Evolutionary conservation across 768 basidiomycete genomes (phyloP).

Genomic region (Amanita exitialis): DNA sequence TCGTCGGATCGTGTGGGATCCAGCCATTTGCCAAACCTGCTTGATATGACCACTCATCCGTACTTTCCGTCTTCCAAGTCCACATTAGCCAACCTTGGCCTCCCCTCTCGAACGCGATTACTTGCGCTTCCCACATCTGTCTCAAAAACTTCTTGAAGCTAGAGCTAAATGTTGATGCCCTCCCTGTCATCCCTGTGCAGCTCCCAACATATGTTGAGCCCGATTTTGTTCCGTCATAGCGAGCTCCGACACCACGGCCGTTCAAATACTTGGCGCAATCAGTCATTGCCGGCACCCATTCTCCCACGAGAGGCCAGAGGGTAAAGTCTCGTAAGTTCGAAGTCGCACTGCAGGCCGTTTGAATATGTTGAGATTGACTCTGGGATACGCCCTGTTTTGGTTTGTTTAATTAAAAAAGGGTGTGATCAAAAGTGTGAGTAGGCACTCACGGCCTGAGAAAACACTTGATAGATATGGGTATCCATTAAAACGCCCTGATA

Average conservation of each 20-base stretch:
- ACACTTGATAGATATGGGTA: slow-evolving; percentile 74
- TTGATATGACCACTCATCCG: slow-evolving; percentile 88
- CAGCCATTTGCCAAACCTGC: slow-evolving; percentile 72
- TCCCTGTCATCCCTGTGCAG: slow-evolving; percentile 66
- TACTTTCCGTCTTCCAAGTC: slow-evolving; percentile 78
- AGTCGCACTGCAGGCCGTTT: slow-evolving; percentile 41
- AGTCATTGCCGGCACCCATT: slow-evolving; percentile 74
- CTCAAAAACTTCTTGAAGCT: slow-evolving; percentile 77
- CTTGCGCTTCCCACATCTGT: slow-evolving; percentile 80
- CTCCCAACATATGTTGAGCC: slow-evolving; percentile 65
- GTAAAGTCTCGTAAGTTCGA: slow-evolving; percentile 39
- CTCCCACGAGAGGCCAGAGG: slow-evolving; percentile 80
- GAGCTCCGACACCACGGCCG: slow-evolving; percentile 62
- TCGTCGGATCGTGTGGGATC: slow-evolving; percentile 60
- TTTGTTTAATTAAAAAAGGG: not conserved
- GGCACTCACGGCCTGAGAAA: slow-evolving; percentile 41
- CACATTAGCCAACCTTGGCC: slow-evolving; percentile 70
- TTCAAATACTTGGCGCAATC: slow-evolving; percentile 81
- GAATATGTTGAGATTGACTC: slow-evolving; percentile 45
- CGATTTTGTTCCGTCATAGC: slow-evolving; percentile 52
- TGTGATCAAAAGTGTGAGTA: slow-evolving; percentile 1
- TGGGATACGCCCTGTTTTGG: slow-evolving; percentile 4
- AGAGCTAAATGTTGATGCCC: slow-evolving; percentile 61
- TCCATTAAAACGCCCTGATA: slow-evolving; percentile 68
- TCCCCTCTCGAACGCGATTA: slow-evolving; percentile 58